A percentile compares a stretch with the other conserved stretches of the same genome.
Evolutionary conservation across 768 basidiomycete genomes (phyloP).

Genomic region (Nevesoporus exiguus): DNA sequence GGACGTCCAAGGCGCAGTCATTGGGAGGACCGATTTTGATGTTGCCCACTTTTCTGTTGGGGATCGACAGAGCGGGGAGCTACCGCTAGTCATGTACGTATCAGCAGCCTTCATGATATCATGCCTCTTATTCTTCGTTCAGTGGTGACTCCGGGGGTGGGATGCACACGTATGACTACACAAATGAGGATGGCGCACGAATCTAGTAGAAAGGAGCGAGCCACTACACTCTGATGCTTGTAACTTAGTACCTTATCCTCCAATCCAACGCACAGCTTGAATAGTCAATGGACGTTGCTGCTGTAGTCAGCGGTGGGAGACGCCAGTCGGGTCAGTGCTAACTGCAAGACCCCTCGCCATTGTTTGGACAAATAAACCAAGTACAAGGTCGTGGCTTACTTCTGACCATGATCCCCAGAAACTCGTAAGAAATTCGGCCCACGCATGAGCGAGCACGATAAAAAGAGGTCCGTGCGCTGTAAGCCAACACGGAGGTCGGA

Average conservation of each 20-base stretch:
- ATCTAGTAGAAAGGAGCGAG: conserved; percentile 14
- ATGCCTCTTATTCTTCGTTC: conserved; percentile 20
- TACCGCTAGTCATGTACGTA: conserved; percentile 60
- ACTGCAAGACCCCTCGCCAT: background rate
- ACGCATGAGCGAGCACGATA: conserved; percentile 24
- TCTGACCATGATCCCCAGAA: conserved; percentile 10
- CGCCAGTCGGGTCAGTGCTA: too few relatives aligned
- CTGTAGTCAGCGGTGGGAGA: background rate
- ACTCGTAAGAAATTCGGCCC: conserved; percentile 15
- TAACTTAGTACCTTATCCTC: conserved; percentile 7
- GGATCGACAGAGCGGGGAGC: conserved; percentile 48
- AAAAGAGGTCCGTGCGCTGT: conserved; percentile 36
- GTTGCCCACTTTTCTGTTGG: conserved; percentile 59
- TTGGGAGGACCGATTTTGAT: conserved; percentile 56
- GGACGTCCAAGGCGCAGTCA: conserved; percentile 42
- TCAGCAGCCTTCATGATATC: background rate
- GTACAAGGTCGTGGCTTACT: conserved; percentile 10
- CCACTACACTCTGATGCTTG: conserved; percentile 3
- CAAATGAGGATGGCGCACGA: conserved; percentile 19
- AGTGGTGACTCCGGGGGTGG: conserved; percentile 52
- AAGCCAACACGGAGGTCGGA: conserved; percentile 32
- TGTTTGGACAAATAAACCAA: conserved; percentile 34
- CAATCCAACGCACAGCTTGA: background rate
- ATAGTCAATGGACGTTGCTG: background rate
- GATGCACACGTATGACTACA: conserved; percentile 42